These are phyloP conservation scores for Alternaria hordeiaustralica DNA, from an alignment of 2,329 filamentous ascomycete species.

Conservation along the genomic window DNA sequence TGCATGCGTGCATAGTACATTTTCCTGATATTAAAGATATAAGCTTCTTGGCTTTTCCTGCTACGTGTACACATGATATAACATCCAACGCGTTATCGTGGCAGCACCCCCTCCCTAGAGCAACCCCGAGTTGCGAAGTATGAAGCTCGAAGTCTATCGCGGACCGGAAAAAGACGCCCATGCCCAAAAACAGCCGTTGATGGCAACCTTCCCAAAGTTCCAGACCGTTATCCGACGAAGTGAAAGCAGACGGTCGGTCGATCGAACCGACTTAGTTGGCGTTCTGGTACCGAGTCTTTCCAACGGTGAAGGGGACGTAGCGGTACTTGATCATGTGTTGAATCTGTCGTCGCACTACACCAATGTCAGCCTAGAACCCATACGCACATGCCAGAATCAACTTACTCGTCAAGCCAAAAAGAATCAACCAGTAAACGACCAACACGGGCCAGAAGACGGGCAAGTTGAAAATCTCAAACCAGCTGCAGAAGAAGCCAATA, in stretches of 20 bases:
- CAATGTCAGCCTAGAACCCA: slow-evolving; percentile 1
- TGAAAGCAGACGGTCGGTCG: background rate
- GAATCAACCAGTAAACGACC: slow-evolving; percentile 98
- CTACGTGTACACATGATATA: slow-evolving; percentile 29
- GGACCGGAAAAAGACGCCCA: slow-evolving; percentile 22
- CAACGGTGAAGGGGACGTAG: slow-evolving; percentile 92
- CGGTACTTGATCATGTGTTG: slow-evolving; percentile 99
- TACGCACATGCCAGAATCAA: slow-evolving; percentile 25
- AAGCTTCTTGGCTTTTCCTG: slow-evolving; percentile 6
- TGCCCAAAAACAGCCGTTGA: slow-evolving; percentile 22
- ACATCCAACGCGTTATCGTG: slow-evolving; percentile 21
- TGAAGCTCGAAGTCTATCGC: slow-evolving; percentile 29
- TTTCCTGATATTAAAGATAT: slow-evolving; percentile 14
- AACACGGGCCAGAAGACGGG: slow-evolving; percentile 99
- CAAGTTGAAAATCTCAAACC: slow-evolving; percentile 93
- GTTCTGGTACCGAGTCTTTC: slow-evolving; percentile 65
- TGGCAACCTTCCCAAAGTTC: slow-evolving; percentile 6
- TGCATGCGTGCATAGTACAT: background rate
- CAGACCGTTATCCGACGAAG: slow-evolving; percentile 2
- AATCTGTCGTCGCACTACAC: slow-evolving; percentile 93
- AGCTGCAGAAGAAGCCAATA: slow-evolving; percentile 86
- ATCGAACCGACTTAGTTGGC: slow-evolving; percentile 24
- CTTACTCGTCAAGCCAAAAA: slow-evolving; percentile 94
- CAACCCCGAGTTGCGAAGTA: slow-evolving; percentile 19
- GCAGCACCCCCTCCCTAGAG: slow-evolving; percentile 11